Evolutionary conservation across 352 stramenopile species (phyloP).

Genomic region (Phytophthora colocasiae): DNA sequence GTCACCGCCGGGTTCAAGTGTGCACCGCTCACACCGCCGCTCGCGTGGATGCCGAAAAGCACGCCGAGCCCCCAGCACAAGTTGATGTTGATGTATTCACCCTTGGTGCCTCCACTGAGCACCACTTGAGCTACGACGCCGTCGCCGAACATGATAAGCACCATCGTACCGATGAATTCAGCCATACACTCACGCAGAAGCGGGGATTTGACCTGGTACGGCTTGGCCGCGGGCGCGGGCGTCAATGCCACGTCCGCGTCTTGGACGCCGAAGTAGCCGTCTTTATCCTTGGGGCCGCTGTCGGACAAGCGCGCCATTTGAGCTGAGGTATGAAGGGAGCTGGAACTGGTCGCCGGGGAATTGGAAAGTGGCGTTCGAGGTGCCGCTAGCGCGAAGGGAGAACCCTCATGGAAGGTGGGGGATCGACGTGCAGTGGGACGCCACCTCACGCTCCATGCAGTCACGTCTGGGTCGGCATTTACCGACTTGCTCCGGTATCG

Average conservation of each 20-base stretch:
- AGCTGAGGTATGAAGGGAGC: not conserved
- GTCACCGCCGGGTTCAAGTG: slow-evolving; percentile 68
- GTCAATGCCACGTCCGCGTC: slow-evolving; percentile 34
- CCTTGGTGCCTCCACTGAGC: slow-evolving; percentile 47
- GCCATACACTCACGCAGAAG: slow-evolving; percentile 57
- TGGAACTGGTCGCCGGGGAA: slow-evolving; percentile 17
- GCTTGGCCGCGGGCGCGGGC: slow-evolving; percentile 16
- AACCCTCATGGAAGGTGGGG: slow-evolving; percentile 6
- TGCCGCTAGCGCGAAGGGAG: not conserved
- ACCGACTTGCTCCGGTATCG: slow-evolving; percentile 4
- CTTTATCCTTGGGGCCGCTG: slow-evolving; percentile 31
- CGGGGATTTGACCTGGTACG: slow-evolving; percentile 47
- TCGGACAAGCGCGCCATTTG: slow-evolving; percentile 33
- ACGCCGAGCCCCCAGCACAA: slow-evolving; percentile 69
- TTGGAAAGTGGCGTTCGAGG: slow-evolving; percentile 11
- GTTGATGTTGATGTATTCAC: slow-evolving; percentile 65
- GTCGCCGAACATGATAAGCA: slow-evolving; percentile 64
- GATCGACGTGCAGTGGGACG: slow-evolving; percentile 15
- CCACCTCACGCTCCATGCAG: slow-evolving; percentile 23
- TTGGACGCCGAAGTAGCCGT: slow-evolving; percentile 38
- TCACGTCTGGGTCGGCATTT: slow-evolving; percentile 5
- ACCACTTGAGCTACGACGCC: slow-evolving; percentile 62
- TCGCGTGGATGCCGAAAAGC: slow-evolving; percentile 62
- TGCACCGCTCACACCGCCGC: slow-evolving; percentile 48
- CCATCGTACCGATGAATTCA: slow-evolving; percentile 59